Evolutionary conservation across 139 green algal species (phyloP).

Genomic region (Chlorella vulgaris): DNA sequence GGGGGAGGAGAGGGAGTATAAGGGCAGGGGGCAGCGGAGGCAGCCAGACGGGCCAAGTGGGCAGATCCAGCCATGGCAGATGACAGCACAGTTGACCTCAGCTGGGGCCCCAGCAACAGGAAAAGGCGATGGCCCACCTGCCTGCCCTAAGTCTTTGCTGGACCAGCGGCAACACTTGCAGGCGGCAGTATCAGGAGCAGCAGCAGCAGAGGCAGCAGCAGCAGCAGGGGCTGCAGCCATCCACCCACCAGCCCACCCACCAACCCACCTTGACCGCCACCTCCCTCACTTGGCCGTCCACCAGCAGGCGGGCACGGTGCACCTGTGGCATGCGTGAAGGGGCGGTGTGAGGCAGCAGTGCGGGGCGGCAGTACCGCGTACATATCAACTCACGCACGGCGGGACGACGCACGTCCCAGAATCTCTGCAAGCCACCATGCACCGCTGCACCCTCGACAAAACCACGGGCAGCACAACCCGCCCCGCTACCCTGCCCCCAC

Average conservation of each 20-base stretch:
- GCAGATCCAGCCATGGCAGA: neutral
- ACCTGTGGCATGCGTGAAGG: constrained; percentile 64
- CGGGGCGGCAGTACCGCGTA: neutral
- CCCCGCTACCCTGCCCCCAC: constrained; percentile 36
- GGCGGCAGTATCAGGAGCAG: no score
- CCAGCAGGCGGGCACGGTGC: constrained; percentile 64
- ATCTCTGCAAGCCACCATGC: neutral
- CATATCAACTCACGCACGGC: neutral
- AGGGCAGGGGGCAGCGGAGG: neutral
- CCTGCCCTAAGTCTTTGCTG: no score
- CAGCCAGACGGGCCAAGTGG: neutral
- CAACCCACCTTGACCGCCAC: constrained; percentile 70
- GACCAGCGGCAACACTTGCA: no score
- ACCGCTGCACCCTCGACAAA: neutral
- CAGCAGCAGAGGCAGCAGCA: no score
- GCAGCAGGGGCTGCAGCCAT: no score
- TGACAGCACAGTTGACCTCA: neutral
- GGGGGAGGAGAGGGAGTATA: neutral
- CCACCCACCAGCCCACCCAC: neutral
- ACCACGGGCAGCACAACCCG: neutral
- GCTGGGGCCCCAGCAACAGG: no score
- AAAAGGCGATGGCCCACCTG: no score
- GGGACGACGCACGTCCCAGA: no score
- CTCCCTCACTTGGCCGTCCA: neutral
- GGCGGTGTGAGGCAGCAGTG: no score